Percentiles rank a stretch among this genome's conserved stretches.
Evolutionary conservation across 768 basidiomycete species (phyloP).

Genomic region (Leccinum olivaceopallidum): DNA sequence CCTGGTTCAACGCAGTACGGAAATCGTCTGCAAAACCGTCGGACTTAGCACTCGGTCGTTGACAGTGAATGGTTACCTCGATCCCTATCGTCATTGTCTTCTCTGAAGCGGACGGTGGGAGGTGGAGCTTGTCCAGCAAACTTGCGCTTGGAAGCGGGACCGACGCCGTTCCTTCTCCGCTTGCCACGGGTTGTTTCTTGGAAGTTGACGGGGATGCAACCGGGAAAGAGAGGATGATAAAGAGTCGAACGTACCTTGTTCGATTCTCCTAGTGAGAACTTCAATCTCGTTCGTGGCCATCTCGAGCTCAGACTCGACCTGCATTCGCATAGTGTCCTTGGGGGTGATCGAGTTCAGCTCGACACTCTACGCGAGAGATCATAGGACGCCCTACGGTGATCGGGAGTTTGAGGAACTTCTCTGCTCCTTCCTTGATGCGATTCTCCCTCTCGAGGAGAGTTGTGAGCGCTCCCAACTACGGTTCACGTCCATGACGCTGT

Average conservation of each 20-base stretch:
- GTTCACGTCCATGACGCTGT: conserved; percentile 6
- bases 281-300: conserved; percentile 76
- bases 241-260: conserved; percentile 38
- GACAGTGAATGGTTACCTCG: conserved; percentile 27
- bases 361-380: conserved; percentile 5
- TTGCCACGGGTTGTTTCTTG: conserved; percentile 32
- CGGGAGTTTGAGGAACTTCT: conserved; percentile 78
- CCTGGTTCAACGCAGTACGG: conserved; percentile 67
- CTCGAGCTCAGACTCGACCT: conserved; percentile 77
- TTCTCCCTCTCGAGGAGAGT: conserved; percentile 72
- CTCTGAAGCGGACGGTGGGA: conserved; percentile 28
- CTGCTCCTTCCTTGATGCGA: conserved; percentile 88
- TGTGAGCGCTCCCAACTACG: conserved; percentile 66
- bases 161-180: conserved; percentile 31
- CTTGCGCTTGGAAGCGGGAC: conserved; percentile 31
- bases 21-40: conserved; percentile 59
- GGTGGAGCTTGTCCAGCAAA: conserved; percentile 36
- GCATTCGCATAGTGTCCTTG: conserved; percentile 63
- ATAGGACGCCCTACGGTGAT: conserved; percentile 42
- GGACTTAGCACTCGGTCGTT: neutral
- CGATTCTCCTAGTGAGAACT: conserved; percentile 53
- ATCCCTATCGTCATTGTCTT: conserved; percentile 37
- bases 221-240: neutral
- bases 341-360: conserved; percentile 9
- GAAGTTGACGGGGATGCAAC: neutral